phyloP scores from a whole-genome alignment of 805 yeast species.

The Yueomyces sinensis region DNA sequence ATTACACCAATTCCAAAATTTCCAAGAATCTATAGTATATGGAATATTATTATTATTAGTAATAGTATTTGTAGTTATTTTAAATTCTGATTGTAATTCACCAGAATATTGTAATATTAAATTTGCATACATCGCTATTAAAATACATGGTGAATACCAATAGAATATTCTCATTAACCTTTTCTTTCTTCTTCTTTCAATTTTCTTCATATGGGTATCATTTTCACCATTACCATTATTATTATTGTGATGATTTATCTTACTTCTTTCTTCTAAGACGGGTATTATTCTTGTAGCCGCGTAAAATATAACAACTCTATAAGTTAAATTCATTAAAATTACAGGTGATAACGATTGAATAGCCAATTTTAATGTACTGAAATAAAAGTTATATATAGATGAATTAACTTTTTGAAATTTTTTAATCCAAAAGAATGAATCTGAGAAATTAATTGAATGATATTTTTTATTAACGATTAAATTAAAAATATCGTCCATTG shows the following conservation, averaged over 20 bases:
- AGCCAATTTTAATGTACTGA: conserved; percentile 31
- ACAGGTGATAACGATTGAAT: conserved; percentile 62
- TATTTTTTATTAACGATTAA: conserved; percentile 7
- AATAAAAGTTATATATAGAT: conserved; percentile 18
- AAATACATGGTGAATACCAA: conserved; percentile 83
- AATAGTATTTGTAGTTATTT: conserved; percentile 33
- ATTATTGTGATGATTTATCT: conserved; percentile 11
- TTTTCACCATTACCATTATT: conserved; percentile 3
- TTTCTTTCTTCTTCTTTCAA: not conserved
- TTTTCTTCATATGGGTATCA: too few species aligned
- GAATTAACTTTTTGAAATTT: conserved; percentile 1
- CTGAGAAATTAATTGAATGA: not conserved
- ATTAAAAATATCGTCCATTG: conserved; percentile 29
- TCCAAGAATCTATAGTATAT: conserved; percentile 54
- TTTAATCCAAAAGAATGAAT: not conserved
- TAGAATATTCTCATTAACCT: conserved; percentile 43
- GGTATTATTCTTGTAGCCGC: conserved; percentile 93
- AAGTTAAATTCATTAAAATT: conserved; percentile 65
- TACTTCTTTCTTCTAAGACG: conserved; percentile 33
- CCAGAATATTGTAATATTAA: conserved; percentile 80
- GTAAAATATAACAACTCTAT: conserved; percentile 72
- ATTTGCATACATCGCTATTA: conserved; percentile 91
- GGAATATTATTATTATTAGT: conserved; percentile 10
- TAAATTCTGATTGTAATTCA: conserved; percentile 48
- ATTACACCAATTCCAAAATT: conserved; percentile 95